phyloP scores from a whole-genome alignment of 2,329 filamentous ascomycete species.

The Lachnellula subtilissima region DNA sequence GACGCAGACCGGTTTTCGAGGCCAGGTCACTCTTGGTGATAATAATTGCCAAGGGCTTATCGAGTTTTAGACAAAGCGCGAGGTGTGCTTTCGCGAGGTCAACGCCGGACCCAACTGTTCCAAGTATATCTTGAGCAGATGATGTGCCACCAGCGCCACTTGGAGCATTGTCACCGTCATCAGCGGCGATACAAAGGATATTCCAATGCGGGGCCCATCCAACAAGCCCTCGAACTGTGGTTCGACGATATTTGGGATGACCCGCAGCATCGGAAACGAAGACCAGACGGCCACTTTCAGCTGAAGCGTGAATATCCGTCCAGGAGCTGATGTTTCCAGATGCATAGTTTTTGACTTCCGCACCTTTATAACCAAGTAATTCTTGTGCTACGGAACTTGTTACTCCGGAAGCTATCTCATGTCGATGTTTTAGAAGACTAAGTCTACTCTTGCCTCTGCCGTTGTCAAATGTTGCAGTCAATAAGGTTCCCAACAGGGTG shows the following conservation, averaged over 20 bases:
- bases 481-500: constrained; percentile 80
- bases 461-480: constrained; percentile 84
- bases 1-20: constrained; percentile 64
- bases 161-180: constrained; percentile 53
- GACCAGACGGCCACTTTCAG: constrained; percentile 69
- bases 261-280: constrained; percentile 92
- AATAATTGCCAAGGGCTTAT: constrained; percentile 71
- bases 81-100: constrained; percentile 77
- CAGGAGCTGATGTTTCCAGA: constrained; percentile 84
- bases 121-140: constrained; percentile 47
- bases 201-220: constrained; percentile 97
- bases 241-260: constrained; percentile 82
- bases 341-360: constrained; percentile 72
- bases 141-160: constrained; percentile 37
- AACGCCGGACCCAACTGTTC: constrained; percentile 50
- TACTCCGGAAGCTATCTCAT: constrained; percentile 86
- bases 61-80: constrained; percentile 75
- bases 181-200: constrained; percentile 78
- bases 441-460: constrained; percentile 85
- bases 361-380: constrained; percentile 72
- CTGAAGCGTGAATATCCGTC: constrained; percentile 84
- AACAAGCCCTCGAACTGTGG: constrained; percentile 81
- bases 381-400: constrained; percentile 96
- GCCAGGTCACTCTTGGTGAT: constrained; percentile 91
- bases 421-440: constrained; percentile 83